Percentiles rank a stretch among this genome's conserved stretches.
phyloP scores from a whole-genome alignment of 169 alveolate species.

The Plasmodium blacklocki region DNA sequence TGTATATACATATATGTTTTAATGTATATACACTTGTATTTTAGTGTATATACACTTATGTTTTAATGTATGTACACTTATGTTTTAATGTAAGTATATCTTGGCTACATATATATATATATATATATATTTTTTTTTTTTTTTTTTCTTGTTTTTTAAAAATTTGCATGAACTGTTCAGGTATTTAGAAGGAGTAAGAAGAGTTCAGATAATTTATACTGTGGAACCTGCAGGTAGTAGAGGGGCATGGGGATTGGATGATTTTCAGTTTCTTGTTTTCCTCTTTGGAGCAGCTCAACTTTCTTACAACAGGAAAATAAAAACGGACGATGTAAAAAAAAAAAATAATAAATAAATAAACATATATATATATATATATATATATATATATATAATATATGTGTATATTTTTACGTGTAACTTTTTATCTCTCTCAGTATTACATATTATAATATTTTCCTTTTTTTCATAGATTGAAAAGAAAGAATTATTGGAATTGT shows the following conservation, averaged over 20 bases:
- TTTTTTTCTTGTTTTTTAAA: not conserved
- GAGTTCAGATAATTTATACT: constrained; percentile 93
- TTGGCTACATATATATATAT: not conserved
- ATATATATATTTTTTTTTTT: not conserved
- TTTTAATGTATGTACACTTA: no score
- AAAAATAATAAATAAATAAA: not conserved
- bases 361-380: constrained; percentile 88
- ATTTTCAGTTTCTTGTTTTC: constrained; percentile 97
- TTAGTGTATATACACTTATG: no score
- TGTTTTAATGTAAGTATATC: no score
- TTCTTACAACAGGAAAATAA: constrained; percentile 78
- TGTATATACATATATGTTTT: not conserved
- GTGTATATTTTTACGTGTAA: constrained; percentile 27
- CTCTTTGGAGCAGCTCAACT: constrained; percentile 97
- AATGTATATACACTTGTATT: not conserved
- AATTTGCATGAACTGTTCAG: constrained; percentile 77
- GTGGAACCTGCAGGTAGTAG: constrained; percentile 99
- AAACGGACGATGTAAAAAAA: constrained; percentile 77
- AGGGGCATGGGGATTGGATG: constrained; percentile 99
- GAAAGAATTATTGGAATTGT: constrained; percentile 40
- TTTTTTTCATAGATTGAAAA: constrained; percentile 40
- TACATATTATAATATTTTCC: not conserved
- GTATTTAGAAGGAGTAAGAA: constrained; percentile 95
- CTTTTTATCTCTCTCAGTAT: not conserved
- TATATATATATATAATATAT: constrained; percentile 73